Evolutionary conservation across 768 basidiomycete species (phyloP).

Genomic region (Psilocybe azurescens): DNA sequence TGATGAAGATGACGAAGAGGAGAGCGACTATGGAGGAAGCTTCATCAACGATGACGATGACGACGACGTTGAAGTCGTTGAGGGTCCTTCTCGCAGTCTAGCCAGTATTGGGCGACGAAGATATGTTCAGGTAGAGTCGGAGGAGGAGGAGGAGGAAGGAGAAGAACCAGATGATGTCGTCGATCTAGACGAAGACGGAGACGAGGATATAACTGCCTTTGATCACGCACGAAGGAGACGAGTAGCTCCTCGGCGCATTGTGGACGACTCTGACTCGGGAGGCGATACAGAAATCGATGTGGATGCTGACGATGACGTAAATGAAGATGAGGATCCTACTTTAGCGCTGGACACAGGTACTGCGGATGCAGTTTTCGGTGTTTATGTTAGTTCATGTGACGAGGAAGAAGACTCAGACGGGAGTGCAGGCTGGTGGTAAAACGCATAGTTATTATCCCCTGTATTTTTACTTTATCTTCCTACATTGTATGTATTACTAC

Average conservation of each 20-base stretch:
- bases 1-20: slow-evolving; percentile 20
- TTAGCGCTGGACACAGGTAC: too few species aligned
- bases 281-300: not conserved
- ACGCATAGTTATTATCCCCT: too few species aligned
- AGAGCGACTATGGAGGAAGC: slow-evolving; percentile 19
- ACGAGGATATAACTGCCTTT: not conserved
- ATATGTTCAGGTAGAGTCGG: not conserved
- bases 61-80: not conserved
- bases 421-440: too few species aligned
- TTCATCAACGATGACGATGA: slow-evolving; percentile 21
- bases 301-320: not conserved
- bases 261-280: not conserved
- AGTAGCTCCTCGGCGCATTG: too few species aligned
- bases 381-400: too few species aligned
- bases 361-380: too few species aligned
- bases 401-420: not conserved
- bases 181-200: not conserved
- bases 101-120: not conserved
- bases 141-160: not conserved
- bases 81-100: too few species aligned
- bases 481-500: too few species aligned
- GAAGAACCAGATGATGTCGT: not conserved
- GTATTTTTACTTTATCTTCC: too few species aligned
- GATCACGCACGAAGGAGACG: too few species aligned
- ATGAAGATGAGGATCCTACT: too few species aligned